A percentile compares a stretch with the other conserved stretches of the same genome.
phyloP scores from a whole-genome alignment of 2,329 filamentous ascomycete species.

The Xylaria multiplex region DNA sequence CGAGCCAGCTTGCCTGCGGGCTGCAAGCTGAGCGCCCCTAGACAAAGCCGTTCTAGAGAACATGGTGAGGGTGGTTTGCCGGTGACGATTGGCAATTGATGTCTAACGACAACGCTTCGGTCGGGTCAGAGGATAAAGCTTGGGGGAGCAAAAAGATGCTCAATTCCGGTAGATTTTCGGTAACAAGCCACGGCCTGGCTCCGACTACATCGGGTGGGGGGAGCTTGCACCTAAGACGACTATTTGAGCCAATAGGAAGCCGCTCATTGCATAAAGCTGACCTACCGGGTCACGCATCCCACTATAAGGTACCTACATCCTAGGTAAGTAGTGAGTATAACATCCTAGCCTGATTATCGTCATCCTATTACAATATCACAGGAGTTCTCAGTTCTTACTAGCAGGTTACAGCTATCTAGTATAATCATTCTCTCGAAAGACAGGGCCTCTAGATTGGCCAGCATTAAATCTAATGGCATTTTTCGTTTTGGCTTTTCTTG shows the following conservation, averaged over 20 bases:
- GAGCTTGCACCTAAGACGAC: constrained; percentile 14
- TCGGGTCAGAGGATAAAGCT: constrained; percentile 40
- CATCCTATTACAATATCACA: too few species aligned
- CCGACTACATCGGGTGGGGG: constrained; percentile 7
- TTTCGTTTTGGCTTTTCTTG: too few species aligned
- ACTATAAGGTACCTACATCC: too few species aligned
- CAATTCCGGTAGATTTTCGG: constrained; percentile 49
- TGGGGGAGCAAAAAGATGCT: constrained; percentile 48
- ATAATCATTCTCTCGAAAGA: too few species aligned
- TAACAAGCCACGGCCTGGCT: constrained; percentile 33
- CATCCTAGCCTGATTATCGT: too few species aligned
- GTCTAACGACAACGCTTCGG: constrained; percentile 44
- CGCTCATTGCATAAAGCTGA: constrained; percentile 26
- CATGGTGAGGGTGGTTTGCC: constrained; percentile 67
- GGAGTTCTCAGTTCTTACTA: too few species aligned
- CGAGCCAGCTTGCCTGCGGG: constrained; percentile 67
- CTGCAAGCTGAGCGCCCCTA: constrained; percentile 67
- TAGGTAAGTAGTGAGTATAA: too few species aligned
- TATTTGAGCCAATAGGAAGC: constrained; percentile 32
- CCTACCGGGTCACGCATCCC: not conserved
- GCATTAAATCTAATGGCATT: too few species aligned
- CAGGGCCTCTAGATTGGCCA: too few species aligned
- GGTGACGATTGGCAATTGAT: constrained; percentile 64
- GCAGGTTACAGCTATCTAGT: too few species aligned
- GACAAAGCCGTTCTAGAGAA: constrained; percentile 70